A percentile compares a stretch with the other conserved stretches of the same genome.
These are phyloP conservation scores for Aspergillus nanangensis DNA, from an alignment of 495 filamentous ascomycete species.

Conservation along the genomic window DNA sequence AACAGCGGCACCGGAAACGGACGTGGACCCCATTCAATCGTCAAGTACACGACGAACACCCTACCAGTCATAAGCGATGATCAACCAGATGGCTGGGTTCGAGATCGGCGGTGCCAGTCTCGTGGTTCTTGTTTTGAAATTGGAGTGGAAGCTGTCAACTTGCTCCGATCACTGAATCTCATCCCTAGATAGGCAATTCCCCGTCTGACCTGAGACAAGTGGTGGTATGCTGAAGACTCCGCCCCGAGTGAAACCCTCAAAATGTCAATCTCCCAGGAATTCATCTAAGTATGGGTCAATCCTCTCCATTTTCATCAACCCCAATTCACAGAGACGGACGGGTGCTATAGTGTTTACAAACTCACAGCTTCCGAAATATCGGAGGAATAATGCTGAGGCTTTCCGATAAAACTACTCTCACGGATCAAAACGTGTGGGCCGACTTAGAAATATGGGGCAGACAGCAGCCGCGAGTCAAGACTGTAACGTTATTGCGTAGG, in stretches of 20 bases:
- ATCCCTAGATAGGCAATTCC: not conserved
- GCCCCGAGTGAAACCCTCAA: too few species aligned
- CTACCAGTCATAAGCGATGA: not conserved
- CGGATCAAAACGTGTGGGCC: too few species aligned
- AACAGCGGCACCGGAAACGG: slow-evolving; percentile 19
- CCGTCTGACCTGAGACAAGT: not conserved
- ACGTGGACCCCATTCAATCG: not conserved
- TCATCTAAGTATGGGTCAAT: too few species aligned
- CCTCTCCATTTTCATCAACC: too few species aligned
- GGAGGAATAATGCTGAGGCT: too few species aligned
- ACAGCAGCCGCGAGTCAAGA: not conserved
- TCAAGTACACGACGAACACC: not conserved
- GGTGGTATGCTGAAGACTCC: too few species aligned
- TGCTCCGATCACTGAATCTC: not conserved
- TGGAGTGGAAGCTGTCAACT: not conserved
- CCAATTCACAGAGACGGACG: too few species aligned
- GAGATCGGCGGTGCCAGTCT: not conserved
- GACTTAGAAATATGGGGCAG: not conserved
- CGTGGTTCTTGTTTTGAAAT: not conserved
- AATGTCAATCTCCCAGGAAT: too few species aligned
- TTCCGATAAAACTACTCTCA: too few species aligned
- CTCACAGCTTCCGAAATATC: too few species aligned
- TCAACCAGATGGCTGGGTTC: not conserved
- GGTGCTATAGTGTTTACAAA: too few species aligned
- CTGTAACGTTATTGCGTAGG: not conserved